Conservation (phyloP, 2,329 filamentous ascomycete species). For the Penicillium sp. region DNA sequence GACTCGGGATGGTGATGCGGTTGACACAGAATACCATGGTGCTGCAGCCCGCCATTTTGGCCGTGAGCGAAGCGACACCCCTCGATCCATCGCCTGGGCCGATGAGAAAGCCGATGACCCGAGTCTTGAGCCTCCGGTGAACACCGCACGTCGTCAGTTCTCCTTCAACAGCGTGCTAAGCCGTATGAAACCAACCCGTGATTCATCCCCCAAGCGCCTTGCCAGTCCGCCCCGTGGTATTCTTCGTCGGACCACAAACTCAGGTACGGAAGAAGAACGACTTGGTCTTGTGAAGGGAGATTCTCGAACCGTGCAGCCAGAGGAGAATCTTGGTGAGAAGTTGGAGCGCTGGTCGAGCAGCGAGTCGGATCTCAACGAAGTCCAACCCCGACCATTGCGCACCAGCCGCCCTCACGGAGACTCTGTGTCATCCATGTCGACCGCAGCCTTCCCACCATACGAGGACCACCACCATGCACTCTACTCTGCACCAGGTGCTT, state of each 20-base stretch:
- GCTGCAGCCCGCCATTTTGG: slow-evolving; percentile 15
- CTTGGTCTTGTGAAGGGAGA: slow-evolving; percentile 81
- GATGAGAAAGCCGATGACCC: slow-evolving; percentile 23
- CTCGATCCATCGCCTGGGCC: slow-evolving; percentile 39
- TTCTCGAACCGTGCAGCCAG: slow-evolving; percentile 30
- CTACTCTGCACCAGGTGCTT: slow-evolving; percentile 9
- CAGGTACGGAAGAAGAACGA: slow-evolving; percentile 76
- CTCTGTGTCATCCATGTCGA: slow-evolving; percentile 26
- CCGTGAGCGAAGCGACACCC: slow-evolving; percentile 37
- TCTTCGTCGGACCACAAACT: slow-evolving; percentile 49
- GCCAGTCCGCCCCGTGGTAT: slow-evolving; percentile 36
- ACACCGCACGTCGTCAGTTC: slow-evolving; percentile 73
- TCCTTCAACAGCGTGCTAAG: slow-evolving; percentile 86
- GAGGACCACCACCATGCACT: slow-evolving; percentile 28
- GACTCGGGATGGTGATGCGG: slow-evolving; percentile 39
- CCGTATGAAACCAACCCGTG: slow-evolving; percentile 39
- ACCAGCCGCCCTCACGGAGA: slow-evolving; percentile 20
- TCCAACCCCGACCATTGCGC: slow-evolving; percentile 21
- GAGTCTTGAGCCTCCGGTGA: slow-evolving; percentile 39
- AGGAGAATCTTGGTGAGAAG: slow-evolving; percentile 31
- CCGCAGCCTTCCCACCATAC: slow-evolving; percentile 27
- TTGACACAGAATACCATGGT: slow-evolving; percentile 42
- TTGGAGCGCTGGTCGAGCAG: slow-evolving; percentile 27
- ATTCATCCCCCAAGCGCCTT: slow-evolving; percentile 20
- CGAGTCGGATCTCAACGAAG: slow-evolving; percentile 15